Conservation (phyloP, 2,329 filamentous ascomycete genomes). For the Tolypocladium tropicale region DNA sequence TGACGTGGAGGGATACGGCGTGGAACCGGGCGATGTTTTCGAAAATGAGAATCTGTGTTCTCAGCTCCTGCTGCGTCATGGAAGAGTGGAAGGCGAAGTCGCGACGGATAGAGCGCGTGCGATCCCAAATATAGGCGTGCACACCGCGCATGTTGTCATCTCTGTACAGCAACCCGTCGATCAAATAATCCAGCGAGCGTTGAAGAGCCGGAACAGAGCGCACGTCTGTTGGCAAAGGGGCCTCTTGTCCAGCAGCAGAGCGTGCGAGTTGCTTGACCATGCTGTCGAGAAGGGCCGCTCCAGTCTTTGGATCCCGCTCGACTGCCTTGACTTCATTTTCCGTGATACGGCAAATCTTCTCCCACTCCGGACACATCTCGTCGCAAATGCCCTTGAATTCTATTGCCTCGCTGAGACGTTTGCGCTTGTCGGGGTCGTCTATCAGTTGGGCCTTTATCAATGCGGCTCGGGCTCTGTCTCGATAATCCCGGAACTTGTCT, state of each 20-base stretch:
- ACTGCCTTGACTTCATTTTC: slow-evolving; percentile 47
- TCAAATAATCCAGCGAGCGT: slow-evolving; percentile 52
- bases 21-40: slow-evolving; percentile 60
- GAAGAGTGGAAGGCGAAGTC: slow-evolving; percentile 60
- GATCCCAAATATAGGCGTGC: slow-evolving; percentile 59
- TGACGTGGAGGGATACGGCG: slow-evolving; percentile 52
- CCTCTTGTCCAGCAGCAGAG: slow-evolving; percentile 58
- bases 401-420: slow-evolving; percentile 52
- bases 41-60: slow-evolving; percentile 50
- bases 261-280: slow-evolving; percentile 61
- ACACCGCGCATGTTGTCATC: slow-evolving; percentile 44
- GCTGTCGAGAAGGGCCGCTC: slow-evolving; percentile 35
- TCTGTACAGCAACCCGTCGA: slow-evolving; percentile 45
- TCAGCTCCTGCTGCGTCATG: slow-evolving; percentile 45
- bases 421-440: slow-evolving; percentile 54
- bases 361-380: slow-evolving; percentile 60
- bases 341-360: slow-evolving; percentile 52
- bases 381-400: slow-evolving; percentile 59
- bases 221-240: slow-evolving; percentile 58
- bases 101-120: slow-evolving; percentile 55
- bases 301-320: slow-evolving; percentile 38
- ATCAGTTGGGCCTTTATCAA: slow-evolving; percentile 50
- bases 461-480: slow-evolving; percentile 43
- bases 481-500: slow-evolving; percentile 45
- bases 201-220: slow-evolving; percentile 48